Conservation (phyloP, 257 asterid genomes). For the Solanum raphanifolium region DNA sequence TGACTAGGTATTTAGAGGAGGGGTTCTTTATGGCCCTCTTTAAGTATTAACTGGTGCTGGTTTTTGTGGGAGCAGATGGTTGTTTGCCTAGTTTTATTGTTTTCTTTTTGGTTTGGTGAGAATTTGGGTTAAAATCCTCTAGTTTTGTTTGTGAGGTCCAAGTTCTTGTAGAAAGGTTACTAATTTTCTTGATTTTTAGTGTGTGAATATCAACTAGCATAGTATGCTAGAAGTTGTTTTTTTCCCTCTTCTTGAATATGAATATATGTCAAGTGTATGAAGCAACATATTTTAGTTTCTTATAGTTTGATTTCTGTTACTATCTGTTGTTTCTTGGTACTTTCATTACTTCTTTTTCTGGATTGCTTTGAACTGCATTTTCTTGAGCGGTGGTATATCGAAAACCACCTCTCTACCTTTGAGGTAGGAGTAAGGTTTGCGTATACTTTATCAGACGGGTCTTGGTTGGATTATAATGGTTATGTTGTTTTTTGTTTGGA, state of each 20-base stretch:
- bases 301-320: not conserved
- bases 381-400: not conserved
- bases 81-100: constrained; percentile 13
- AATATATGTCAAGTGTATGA: not conserved
- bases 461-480: not conserved
- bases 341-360: not conserved
- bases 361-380: not conserved
- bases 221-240: not conserved
- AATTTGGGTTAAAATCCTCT: constrained; percentile 36
- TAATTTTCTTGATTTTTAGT: constrained; percentile 4
- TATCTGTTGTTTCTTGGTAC: not conserved
- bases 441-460: not conserved
- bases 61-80: constrained; percentile 5
- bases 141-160: constrained; percentile 47
- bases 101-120: constrained; percentile 9
- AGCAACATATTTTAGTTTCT: not conserved
- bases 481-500: not conserved
- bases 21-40: constrained; percentile 4
- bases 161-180: constrained; percentile 22
- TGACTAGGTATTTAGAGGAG: constrained; percentile 20
- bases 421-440: not conserved
- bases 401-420: too few relatives aligned
- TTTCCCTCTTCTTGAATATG: not conserved
- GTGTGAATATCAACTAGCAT: not conserved
- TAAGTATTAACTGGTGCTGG: constrained; percentile 22